Base-by-base conservation (phyloP, 441 rosid species). In the Codiaeum variegatum region DNA sequence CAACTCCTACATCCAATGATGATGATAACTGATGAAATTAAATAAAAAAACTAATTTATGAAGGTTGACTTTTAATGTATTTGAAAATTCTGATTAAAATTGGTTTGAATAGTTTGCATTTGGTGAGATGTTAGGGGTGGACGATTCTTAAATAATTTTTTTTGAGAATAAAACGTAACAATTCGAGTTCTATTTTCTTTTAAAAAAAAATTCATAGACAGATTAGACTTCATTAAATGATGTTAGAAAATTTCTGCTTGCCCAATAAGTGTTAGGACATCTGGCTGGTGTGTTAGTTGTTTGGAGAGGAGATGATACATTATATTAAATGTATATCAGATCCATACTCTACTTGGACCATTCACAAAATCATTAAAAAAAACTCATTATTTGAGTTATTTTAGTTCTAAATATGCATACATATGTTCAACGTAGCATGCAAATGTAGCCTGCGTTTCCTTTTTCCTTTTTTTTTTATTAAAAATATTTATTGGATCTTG, bases 181-280 rank as follows among this genome's bases (percentile, higher is more conserved):
- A 23, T 40, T 11, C 16, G 42, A 42, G 4, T 6, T 23, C 24
- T 24, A 4, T 42, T 5, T 42, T 11, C 19, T 38, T 36, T 38
- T 38, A 38, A 0, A 9, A 40, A 38, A 38, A 38, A 47, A 47
- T 47, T 18, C 11, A 6, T 52, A 51, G 24, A 51, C 1, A 51
- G 10, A 52, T 52, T 12, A 51, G 16, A 66, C 56, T 46, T 66
- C 70, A 47, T 66, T 66, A 46, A 47, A 66, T 66, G 56, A 47
- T 46, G 51, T 46, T 46, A 46, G n/a, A 32, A 44, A 6, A 4
- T 24, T 46, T 5, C 21, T 40, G 21, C 9, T 40, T 26, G 55
- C 26, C 28, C 36, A 66, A 28, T 66, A 8, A 66, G 31, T 16
- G 2, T 13, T 16, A 1, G 12, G 56, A 66, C 69, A 46, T 16